Evolutionary conservation across 1,284 basidiomycete species (phyloP), one percentile per base, ranked within the genome.

Genomic region (Naganishia albida): DNA sequence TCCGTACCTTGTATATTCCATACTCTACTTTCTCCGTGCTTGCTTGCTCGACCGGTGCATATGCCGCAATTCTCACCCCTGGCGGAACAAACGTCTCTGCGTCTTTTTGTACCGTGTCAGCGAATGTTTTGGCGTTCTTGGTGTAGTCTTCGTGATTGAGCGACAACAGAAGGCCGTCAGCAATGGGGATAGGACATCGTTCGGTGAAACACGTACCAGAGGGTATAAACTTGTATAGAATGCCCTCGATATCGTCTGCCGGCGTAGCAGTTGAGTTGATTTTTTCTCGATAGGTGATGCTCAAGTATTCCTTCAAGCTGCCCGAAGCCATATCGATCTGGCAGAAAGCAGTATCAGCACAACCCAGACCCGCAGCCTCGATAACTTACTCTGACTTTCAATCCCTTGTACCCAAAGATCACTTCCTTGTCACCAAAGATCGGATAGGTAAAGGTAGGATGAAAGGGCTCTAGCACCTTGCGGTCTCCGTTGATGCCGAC

Each of bases 381-480:
- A 18, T 34, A 46, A 80, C 87, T 71, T 74, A 94, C 92, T 76
- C 94, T 86, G 71, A 96, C 88, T 39, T 84, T 78, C 63, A 97
- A 81, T 72, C 87, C 87, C 68, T 86, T 84, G 80, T 97, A 99
- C 2, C 95, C 95, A 77, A 95, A 99, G 71, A 99, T 89, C 78
- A 88, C 94, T 81, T 99, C 93, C 64, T 95, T 90, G 73, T 97
- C 91, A 60, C 95, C 95, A 75, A 89, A 98, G 77, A 97, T 93
- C 85, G 92, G 90, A 79, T 94, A 94, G 0, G 91, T 94, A 78
- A 94, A 94, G 7, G 82, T 81, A 1, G 91, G 92, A 71, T 88
- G 84, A 76, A 93, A 94, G 20, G 77, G 72, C 4, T 80, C 78
- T 72, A 87, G 26, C 1, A 54, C 55, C 39, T 50, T 44, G 20